A percentile compares a stretch with the other conserved stretches of the same genome.
phyloP scores from a whole-genome alignment of 768 basidiomycete genomes.

The Amanita phalloides region DNA sequence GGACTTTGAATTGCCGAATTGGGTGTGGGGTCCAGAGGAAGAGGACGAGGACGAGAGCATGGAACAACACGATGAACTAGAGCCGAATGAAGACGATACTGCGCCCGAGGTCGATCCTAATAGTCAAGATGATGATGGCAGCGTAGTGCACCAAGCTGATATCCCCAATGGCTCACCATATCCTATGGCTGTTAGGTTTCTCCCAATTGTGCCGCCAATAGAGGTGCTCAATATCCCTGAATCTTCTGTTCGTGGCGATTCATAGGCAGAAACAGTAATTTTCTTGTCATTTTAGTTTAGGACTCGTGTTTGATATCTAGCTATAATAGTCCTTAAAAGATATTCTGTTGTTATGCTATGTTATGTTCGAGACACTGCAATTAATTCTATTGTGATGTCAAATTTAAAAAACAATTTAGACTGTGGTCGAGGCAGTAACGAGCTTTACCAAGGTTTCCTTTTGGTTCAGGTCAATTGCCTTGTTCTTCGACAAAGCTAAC shows the following conservation, averaged over 20 bases:
- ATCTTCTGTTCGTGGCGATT: conserved; percentile 1
- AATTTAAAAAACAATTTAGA: neutral
- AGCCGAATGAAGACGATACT: neutral
- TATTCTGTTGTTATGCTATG: neutral
- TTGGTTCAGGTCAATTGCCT: conserved; percentile 2
- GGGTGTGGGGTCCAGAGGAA: conserved; percentile 21
- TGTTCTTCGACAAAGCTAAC: conserved; percentile 20
- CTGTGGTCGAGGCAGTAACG: neutral
- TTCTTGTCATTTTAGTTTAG: conserved; percentile 1
- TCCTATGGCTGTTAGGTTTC: neutral
- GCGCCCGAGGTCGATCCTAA: neutral
- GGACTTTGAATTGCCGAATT: conserved; percentile 50
- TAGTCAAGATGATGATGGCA: neutral
- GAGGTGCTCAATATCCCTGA: conserved; percentile 4
- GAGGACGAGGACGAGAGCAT: neutral
- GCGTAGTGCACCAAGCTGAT: neutral
- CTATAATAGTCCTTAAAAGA: neutral
- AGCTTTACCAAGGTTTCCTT: neutral
- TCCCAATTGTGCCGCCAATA: conserved; percentile 1
- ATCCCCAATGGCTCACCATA: neutral
- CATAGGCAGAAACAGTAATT: neutral
- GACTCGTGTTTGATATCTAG: neutral
- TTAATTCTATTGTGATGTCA: neutral
- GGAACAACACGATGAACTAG: conserved; percentile 5
- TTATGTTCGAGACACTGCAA: neutral